Conservation (phyloP, 257 asterid species). For the Solanum boliviense region DNA sequence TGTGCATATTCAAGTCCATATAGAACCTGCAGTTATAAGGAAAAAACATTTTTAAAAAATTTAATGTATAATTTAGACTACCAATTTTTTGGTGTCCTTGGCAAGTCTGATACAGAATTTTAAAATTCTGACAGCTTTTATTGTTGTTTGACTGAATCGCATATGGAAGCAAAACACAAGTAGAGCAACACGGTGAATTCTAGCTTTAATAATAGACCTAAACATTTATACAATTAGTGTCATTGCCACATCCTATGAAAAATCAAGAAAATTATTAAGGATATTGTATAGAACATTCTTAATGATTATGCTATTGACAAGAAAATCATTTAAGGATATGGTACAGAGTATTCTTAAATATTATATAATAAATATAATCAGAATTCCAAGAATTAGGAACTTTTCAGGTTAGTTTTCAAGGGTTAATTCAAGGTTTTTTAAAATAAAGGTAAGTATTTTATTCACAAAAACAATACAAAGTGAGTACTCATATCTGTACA, state of each 20-base stretch:
- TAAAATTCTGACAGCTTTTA: not conserved
- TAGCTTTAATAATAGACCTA: not conserved
- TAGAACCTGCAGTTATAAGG: slow-evolving; percentile 50
- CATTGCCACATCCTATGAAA: not conserved
- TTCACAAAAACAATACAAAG: not conserved
- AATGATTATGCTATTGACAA: not conserved
- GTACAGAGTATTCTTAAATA: not conserved
- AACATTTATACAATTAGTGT: not conserved
- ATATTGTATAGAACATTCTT: not conserved
- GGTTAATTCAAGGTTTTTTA: not conserved
- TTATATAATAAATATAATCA: not conserved
- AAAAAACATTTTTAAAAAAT: not conserved
- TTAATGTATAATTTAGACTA: not conserved
- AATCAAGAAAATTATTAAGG: not conserved
- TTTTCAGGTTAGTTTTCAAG: not conserved
- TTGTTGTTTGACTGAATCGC: not conserved
- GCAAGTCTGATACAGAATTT: not conserved
- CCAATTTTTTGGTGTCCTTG: not conserved
- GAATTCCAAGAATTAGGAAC: not conserved
- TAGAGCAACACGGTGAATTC: not conserved
- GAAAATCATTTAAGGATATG: not conserved
- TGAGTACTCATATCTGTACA: not conserved
- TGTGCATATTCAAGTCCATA: slow-evolving; percentile 83
- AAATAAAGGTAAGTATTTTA: not conserved
- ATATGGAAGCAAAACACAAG: not conserved